Evolutionary conservation across 306 rosid species (phyloP), one percentile per base, ranked within the genome.

Genomic region (Prunus davidiana): DNA sequence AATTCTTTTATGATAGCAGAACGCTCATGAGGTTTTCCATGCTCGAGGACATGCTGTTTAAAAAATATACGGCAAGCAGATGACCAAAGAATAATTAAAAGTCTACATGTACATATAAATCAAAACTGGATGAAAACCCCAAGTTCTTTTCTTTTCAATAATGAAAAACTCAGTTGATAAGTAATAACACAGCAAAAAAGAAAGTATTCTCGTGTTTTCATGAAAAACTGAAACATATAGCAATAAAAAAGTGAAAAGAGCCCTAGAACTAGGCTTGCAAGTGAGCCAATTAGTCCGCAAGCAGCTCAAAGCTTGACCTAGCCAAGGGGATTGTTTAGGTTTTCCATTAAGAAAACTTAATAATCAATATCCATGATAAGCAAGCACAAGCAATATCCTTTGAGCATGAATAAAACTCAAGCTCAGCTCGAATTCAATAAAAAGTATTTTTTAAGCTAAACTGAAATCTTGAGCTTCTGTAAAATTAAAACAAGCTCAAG

Each of bases 1-100:
- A 94, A 87, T 77, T 94, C 98, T 80, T 90, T 90, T 15, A 94
- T 94, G 43, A 94, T 91, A 67, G 94, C 79, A 0, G 98, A 89
- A 34, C 97, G 96, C 81, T 94, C 98, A 15, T 94, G 94, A 67
- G 90, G 91, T 67, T 91, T 94, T 79, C 98, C 98, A 63, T 94
- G 96, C 82, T 91, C 98, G 61, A 93, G 88, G 14, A 93, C 98
- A 82, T 93, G 98, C 77, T 94, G 83, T 83, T 58, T 5, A 30
- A 19, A 54, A 28, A 69, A 69, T 78, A 8, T 18, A 30, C 60
- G 22, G 50, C 56, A 80, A 34, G 34, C 20, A 66, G 52, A 34
- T 69, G 27, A 55, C 15, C 6, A 47, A n/a, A 50, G 15, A 69
- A 51, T 47, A 7, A 57, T 65, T 18, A 64, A 24, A 68, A 7